Evolutionary conservation across 352 stramenopile genomes (phyloP).

Genomic region (Globisporangium recalcitrans): DNA sequence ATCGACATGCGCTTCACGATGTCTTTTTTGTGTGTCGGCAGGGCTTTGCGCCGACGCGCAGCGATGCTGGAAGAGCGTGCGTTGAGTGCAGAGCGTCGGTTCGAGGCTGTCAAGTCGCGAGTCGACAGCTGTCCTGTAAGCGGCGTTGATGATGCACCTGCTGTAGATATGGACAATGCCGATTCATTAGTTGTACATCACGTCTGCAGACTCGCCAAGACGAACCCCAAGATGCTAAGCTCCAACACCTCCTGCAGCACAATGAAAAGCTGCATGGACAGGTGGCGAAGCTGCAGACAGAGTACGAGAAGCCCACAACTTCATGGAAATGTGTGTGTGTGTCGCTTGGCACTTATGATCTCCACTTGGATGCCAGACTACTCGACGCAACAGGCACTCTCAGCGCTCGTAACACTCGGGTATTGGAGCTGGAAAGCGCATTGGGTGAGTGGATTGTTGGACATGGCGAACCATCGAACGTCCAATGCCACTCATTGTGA

Average conservation of each 20-base stretch:
- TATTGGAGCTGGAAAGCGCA: constrained; percentile 6
- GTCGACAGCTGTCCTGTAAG: background rate
- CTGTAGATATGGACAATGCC: background rate
- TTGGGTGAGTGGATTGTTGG: background rate
- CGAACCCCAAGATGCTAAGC: background rate
- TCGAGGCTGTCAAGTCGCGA: background rate
- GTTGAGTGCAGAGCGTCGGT: background rate
- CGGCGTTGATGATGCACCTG: background rate
- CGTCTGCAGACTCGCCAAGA: background rate
- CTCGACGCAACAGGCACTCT: background rate
- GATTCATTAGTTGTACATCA: background rate
- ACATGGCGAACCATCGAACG: background rate
- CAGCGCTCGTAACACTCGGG: background rate
- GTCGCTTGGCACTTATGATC: background rate
- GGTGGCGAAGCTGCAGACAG: constrained; percentile 4
- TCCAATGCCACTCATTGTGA: background rate
- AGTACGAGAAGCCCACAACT: background rate
- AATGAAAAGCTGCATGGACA: background rate
- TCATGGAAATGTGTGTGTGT: background rate
- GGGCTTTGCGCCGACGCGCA: background rate
- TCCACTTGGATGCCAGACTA: background rate
- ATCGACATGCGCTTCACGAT: background rate
- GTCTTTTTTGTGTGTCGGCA: background rate
- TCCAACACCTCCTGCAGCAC: background rate
- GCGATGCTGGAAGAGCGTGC: constrained; percentile 1